Conservation (phyloP, 2,329 filamentous ascomycete species). For the Colletotrichum horii region DNA sequence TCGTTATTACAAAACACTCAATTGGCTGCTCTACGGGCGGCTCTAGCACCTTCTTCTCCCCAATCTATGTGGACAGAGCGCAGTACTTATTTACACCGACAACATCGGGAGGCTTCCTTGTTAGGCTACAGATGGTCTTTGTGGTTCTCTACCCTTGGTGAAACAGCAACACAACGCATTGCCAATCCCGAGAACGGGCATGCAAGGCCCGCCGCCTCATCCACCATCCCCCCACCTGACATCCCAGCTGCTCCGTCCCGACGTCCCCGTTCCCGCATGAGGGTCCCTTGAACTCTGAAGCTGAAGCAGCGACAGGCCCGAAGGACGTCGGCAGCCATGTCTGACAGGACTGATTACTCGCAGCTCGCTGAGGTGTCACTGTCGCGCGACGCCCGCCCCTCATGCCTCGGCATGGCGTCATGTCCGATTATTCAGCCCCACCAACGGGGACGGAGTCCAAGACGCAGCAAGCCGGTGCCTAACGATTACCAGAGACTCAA, state of each 20-base stretch:
- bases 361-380: background rate
- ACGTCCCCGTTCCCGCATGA: background rate
- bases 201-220: background rate
- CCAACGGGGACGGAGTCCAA: background rate
- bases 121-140: background rate
- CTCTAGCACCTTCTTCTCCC: background rate
- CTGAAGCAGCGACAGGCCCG: background rate
- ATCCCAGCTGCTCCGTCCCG: background rate
- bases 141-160: background rate
- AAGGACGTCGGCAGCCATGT: background rate
- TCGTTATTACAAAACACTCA: background rate
- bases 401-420: constrained; percentile 20
- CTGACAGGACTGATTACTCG: background rate
- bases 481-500: background rate
- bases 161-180: background rate
- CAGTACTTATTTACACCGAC: background rate
- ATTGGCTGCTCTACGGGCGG: background rate
- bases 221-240: background rate
- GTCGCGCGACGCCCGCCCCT: background rate
- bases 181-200: background rate
- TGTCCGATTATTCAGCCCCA: background rate
- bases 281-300: background rate
- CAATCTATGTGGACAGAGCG: background rate
- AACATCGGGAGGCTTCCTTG: background rate
- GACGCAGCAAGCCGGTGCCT: background rate